Conservation (phyloP, 306 rosid genomes). For the Gillenia trifoliata region DNA sequence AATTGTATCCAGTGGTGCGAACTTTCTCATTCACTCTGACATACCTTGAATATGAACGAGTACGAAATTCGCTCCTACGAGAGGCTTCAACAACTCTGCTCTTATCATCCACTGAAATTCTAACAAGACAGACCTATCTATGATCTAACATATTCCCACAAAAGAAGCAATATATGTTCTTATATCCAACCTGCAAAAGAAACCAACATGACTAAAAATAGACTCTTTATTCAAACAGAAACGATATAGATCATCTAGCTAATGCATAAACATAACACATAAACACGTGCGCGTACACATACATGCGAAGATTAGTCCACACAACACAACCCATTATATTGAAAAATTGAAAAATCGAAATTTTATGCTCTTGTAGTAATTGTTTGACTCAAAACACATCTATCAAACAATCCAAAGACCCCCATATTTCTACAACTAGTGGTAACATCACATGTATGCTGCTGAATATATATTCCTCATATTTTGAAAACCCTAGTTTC, state of each 20-base stretch:
- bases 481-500: too few species aligned
- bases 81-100: slow-evolving; percentile 23
- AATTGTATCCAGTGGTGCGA: background rate
- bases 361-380: background rate
- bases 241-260: background rate
- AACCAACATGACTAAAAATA: background rate
- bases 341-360: too few species aligned
- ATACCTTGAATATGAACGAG: slow-evolving; percentile 16
- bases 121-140: slow-evolving; percentile 13
- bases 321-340: background rate
- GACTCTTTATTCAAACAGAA: background rate
- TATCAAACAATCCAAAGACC: too few species aligned
- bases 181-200: slow-evolving; percentile 20
- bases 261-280: background rate
- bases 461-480: too few species aligned
- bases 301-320: background rate
- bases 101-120: slow-evolving; percentile 10
- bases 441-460: too few species aligned
- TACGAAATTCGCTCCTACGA: slow-evolving; percentile 1
- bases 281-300: background rate
- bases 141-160: slow-evolving; percentile 21
- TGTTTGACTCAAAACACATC: too few species aligned
- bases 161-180: slow-evolving; percentile 12
- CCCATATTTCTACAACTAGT: too few species aligned
- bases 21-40: background rate